phyloP scores from a whole-genome alignment of 2,329 filamentous ascomycete genomes.

The Fonsecaea erecta region DNA sequence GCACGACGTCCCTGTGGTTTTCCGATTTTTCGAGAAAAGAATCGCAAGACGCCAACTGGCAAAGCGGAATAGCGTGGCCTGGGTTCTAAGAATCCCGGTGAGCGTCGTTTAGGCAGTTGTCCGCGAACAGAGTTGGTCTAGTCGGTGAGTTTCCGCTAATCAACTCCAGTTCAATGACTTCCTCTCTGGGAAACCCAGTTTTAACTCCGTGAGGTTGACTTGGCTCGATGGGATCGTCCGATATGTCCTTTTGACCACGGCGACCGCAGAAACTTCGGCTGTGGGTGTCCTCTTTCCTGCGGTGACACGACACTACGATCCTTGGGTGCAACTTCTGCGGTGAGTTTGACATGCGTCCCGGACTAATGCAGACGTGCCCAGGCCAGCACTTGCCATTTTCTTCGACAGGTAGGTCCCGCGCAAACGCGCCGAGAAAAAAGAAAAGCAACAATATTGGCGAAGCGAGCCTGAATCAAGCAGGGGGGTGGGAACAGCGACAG shows the following conservation, averaged over 20 bases:
- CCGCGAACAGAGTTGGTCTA: not conserved
- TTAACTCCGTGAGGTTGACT: not conserved
- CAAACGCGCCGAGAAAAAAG: no score
- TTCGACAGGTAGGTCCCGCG: no score
- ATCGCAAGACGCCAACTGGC: no score
- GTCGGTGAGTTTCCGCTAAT: not conserved
- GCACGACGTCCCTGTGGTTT: not conserved
- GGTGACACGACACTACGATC: not conserved
- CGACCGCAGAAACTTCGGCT: not conserved
- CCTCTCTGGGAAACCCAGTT: not conserved
- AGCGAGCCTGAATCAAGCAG: no score
- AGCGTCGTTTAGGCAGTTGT: not conserved
- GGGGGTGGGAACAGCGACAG: no score
- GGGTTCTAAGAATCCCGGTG: not conserved
- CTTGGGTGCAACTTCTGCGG: not conserved
- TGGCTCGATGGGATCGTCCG: not conserved
- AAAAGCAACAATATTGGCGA: no score
- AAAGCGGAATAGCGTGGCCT: not conserved
- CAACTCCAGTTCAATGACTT: not conserved
- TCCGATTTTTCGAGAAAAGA: not conserved
- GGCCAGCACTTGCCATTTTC: no score
- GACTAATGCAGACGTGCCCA: not conserved
- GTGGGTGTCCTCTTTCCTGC: not conserved
- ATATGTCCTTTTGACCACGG: not conserved
- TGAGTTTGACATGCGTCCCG: not conserved